Evolutionary conservation across 371 early-diverging fungal species (phyloP).

Genomic region (Mucor plumbeus): DNA sequence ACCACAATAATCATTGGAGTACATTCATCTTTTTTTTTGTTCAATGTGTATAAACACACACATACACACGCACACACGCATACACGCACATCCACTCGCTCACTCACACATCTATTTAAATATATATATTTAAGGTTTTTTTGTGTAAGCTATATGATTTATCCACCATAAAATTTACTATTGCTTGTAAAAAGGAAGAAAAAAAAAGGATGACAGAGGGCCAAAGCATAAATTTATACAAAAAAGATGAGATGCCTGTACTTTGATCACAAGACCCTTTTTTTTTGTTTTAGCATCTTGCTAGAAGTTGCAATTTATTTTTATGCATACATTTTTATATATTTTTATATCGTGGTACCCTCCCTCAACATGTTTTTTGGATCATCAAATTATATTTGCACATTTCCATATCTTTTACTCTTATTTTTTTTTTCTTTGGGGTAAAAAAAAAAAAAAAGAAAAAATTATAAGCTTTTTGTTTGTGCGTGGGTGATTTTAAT

Average conservation of each 20-base stretch:
- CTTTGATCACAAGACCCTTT: not conserved
- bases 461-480: slow-evolving; percentile 9
- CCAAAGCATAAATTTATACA: no score
- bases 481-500: slow-evolving; percentile 21
- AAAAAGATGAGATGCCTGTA: not conserved
- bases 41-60: not conserved
- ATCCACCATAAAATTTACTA: no score
- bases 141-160: not conserved
- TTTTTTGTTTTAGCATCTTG: no score
- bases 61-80: no score
- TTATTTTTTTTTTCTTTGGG: slow-evolving; percentile 4
- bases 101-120: not conserved
- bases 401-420: no score
- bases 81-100: no score
- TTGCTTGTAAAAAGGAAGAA: no score
- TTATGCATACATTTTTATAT: not conserved
- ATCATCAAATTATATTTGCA: no score
- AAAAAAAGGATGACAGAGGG: no score
- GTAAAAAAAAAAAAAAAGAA: not conserved
- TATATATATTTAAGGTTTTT: not conserved
- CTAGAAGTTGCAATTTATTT: no score
- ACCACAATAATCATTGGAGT: not conserved
- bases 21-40: not conserved
- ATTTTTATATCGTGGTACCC: no score
- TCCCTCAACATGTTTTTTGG: no score